Evolutionary conservation across 768 basidiomycete species (phyloP), one percentile per base, ranked within the genome.

Genomic region (Boletellus emodensis): DNA sequence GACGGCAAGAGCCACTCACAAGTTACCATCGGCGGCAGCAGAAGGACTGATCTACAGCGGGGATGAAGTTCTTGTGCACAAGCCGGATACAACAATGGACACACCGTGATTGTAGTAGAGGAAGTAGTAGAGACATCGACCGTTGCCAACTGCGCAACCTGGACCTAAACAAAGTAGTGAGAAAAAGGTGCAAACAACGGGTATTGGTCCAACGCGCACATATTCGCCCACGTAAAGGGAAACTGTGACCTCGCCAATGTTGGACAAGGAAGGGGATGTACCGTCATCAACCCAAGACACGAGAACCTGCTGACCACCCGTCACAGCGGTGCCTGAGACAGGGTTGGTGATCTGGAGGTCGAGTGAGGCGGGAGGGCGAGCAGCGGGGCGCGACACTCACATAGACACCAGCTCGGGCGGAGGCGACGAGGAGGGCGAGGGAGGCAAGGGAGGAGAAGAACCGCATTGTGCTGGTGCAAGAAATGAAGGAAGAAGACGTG

Each of bases 221-320:
- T 72, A 62, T 8, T 76, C 61, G 9, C 81, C 82, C n/a, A 74
- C 75, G 54, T 78, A 89, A 30, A 90, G 66, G 1, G 72, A 83
- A 46, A 85, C 74, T 3, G 69, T 67, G 44, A 78, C 75, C 0
- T 77, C 62, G 4, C 85, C 84, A 42, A 88, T 75, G 32, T 59
- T 50, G 6, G 68, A 37, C n/a, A 79, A 54, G 15, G 80, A 62
- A 3, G 87, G 87, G 1, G 48, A 34, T 10, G 52, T 35, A 15
- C 86, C 86, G 53, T 90, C 72, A 48, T 90, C 87, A 1, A 80
- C 51, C 86, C 85, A 90, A 40, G 71, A 49, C 7, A 88, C 74
- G 0, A 61, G 65, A 66, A 83, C 85, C 6, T 75, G 53, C 54
- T 79, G 64, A 11, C 80, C 82, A 22, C 71, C 87, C 35, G 69